Evolutionary conservation across 352 stramenopile genomes (phyloP).

Genomic region (Globisporangium cystogenes): DNA sequence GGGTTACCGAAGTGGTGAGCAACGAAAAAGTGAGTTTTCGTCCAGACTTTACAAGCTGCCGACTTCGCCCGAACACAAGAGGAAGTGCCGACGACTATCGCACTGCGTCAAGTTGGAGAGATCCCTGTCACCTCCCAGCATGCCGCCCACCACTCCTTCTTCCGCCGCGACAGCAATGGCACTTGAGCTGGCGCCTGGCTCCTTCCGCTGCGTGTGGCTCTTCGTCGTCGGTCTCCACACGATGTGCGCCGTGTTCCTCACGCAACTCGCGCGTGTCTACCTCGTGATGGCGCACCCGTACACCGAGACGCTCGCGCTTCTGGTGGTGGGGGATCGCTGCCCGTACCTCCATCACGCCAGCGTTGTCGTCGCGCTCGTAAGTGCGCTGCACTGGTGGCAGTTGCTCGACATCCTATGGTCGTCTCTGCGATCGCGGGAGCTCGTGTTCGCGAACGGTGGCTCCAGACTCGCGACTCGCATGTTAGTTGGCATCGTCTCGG

Average conservation of each 20-base stretch:
- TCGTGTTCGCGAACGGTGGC: not conserved
- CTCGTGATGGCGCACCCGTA: not conserved
- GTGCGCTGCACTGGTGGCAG: constrained; percentile 2
- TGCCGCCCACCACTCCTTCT: too few relatives aligned
- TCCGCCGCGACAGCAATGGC: too few relatives aligned
- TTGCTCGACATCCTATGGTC: not conserved
- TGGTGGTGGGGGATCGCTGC: not conserved
- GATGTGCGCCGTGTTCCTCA: constrained; percentile 6
- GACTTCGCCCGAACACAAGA: too few relatives aligned
- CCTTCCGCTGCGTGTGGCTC: too few relatives aligned
- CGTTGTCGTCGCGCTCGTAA: not conserved
- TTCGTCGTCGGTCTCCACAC: too few relatives aligned
- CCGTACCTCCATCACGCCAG: not conserved
- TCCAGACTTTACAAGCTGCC: too few relatives aligned
- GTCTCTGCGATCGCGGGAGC: not conserved
- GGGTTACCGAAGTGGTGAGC: too few relatives aligned
- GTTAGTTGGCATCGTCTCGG: not conserved
- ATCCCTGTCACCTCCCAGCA: too few relatives aligned
- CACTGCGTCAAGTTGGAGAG: too few relatives aligned
- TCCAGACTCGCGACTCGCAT: not conserved
- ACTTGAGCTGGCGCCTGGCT: too few relatives aligned
- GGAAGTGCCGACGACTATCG: too few relatives aligned
- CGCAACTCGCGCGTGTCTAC: not conserved
- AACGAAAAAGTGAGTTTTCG: too few relatives aligned
- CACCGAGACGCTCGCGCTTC: not conserved